A percentile compares a stretch with the other conserved stretches of the same genome.
Conservation (phyloP, 2,329 filamentous ascomycete genomes). For the Exophiala sp. region DNA sequence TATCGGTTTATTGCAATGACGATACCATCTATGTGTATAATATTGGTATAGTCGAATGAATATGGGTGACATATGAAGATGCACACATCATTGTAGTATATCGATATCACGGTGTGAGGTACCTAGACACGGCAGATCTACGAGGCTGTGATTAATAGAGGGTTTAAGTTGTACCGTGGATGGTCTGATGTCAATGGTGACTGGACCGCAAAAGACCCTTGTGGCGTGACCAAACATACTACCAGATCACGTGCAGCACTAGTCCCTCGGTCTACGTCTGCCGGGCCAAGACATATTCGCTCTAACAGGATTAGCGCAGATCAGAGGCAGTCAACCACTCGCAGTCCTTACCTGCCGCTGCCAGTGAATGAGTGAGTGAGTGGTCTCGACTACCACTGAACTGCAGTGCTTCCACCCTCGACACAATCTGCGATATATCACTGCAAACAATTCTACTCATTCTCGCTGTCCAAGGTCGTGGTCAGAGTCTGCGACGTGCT, state of each 20-base stretch:
- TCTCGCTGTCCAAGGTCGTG: slow-evolving; percentile 12
- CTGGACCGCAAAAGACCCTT: background rate
- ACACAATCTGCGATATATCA: no score
- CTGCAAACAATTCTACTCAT: no score
- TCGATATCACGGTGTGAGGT: no score
- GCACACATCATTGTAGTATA: no score
- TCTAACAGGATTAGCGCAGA: background rate
- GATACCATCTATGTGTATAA: background rate
- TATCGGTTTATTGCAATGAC: background rate
- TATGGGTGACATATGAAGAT: no score
- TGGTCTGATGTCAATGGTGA: slow-evolving; percentile 1
- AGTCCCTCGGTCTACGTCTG: background rate
- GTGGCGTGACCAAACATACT: background rate
- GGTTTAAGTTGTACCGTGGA: background rate
- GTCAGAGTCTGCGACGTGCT: slow-evolving; percentile 17
- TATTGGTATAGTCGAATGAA: no score
- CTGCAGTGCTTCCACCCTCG: slow-evolving; percentile 8
- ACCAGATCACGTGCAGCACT: no score
- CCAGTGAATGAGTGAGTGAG: background rate
- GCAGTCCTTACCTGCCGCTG: background rate
- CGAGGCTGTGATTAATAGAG: no score
- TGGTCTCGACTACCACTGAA: background rate
- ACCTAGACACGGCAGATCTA: no score
- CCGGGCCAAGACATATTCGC: background rate
- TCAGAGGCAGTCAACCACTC: background rate